Conservation (phyloP, 2,329 filamentous ascomycete species). For the Emericellopsis atlantica region DNA sequence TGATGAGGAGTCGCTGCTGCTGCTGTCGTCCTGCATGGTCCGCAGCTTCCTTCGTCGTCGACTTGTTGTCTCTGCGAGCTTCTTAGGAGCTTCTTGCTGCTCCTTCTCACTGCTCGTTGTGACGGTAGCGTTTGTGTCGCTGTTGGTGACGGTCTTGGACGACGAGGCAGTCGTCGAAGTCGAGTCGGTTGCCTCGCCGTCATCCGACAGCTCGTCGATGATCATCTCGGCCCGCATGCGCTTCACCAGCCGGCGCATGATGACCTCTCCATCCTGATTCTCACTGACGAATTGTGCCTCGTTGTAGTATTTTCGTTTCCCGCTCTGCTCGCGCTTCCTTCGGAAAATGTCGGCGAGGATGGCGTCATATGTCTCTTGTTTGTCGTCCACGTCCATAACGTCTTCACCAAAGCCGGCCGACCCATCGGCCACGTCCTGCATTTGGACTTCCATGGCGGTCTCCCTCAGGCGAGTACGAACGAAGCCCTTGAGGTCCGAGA, state of each 20-base stretch:
- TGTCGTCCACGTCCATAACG: conserved; percentile 33
- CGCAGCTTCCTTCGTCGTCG: conserved; percentile 41
- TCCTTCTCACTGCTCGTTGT: conserved; percentile 20
- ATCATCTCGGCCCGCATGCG: conserved; percentile 51
- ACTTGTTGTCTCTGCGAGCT: conserved; percentile 31
- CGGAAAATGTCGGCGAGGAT: conserved; percentile 37
- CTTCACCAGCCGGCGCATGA: conserved; percentile 44
- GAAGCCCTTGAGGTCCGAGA: conserved; percentile 65
- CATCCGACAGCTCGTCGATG: conserved; percentile 39
- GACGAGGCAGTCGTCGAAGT: conserved; percentile 13
- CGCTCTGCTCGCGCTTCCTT: conserved; percentile 18
- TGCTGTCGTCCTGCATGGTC: conserved; percentile 29
- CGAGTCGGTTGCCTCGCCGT: conserved; percentile 23
- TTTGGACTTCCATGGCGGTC: conserved; percentile 48
- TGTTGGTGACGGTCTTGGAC: conserved; percentile 14
- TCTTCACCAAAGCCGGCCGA: conserved; percentile 33
- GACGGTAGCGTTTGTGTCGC: conserved; percentile 12
- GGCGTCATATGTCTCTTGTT: conserved; percentile 39
- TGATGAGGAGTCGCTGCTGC: conserved; percentile 23
- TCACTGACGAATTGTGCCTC: conserved; percentile 38
- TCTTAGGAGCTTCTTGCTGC: conserved; percentile 10
- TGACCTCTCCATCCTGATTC: conserved; percentile 31
- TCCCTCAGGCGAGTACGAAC: conserved; percentile 57
- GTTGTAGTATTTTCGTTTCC: conserved; percentile 37
- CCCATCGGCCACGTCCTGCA: conserved; percentile 40